Evolutionary conservation across 169 alveolate genomes (phyloP).

Genomic region (Babesia gibsoni): DNA sequence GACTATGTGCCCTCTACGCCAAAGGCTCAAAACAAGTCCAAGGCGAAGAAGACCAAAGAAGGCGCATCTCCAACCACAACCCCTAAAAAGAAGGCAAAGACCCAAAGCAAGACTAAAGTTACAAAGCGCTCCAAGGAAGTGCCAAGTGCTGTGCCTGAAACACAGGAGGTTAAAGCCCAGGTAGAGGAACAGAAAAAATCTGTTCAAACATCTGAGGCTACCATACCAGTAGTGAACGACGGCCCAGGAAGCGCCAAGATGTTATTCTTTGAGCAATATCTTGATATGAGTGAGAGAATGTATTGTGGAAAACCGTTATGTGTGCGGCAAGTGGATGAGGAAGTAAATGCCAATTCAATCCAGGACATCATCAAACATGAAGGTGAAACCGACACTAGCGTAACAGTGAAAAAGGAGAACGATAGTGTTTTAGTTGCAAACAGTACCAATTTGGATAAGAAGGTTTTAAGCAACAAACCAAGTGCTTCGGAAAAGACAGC

Average conservation of each 20-base stretch:
- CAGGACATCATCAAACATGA: too few relatives aligned
- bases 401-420: too few relatives aligned
- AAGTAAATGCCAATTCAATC: neutral
- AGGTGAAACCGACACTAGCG: too few relatives aligned
- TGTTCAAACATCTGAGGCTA: neutral
- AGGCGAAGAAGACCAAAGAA: neutral
- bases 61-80: neutral
- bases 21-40: neutral
- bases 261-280: constrained; percentile 45
- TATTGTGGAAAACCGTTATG: constrained; percentile 61
- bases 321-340: neutral
- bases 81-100: neutral
- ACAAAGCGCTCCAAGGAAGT: neutral
- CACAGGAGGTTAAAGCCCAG: neutral
- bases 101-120: neutral
- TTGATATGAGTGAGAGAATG: constrained; percentile 57
- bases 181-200: neutral
- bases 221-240: neutral
- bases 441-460: too few relatives aligned
- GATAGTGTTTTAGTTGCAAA: too few relatives aligned
- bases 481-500: too few relatives aligned
- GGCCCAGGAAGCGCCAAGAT: constrained; percentile 26
- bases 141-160: neutral
- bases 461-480: too few relatives aligned
- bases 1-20: constrained; percentile 16